phyloP scores from a whole-genome alignment of 495 filamentous ascomycete genomes.

The Aspergillus haitiensis region DNA sequence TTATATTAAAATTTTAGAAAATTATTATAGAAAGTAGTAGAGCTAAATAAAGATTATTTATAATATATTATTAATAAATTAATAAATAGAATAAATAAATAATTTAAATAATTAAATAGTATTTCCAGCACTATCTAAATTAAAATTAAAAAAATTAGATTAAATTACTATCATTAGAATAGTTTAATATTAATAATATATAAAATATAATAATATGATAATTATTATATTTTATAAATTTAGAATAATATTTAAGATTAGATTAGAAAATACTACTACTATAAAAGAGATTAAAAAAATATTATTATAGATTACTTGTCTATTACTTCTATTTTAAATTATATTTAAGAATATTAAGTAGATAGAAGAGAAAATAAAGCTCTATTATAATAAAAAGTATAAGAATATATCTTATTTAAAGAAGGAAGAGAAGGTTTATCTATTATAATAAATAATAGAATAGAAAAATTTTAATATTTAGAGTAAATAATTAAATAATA shows the following conservation, averaged over 20 bases:
- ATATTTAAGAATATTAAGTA: slow-evolving; percentile 7
- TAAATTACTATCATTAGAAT: slow-evolving; percentile 2
- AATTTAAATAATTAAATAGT: background rate
- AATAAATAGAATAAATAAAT: background rate
- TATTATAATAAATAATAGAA: slow-evolving; percentile 13
- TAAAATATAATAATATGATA: slow-evolving; percentile 1
- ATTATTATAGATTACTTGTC: background rate
- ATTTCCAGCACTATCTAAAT: background rate
- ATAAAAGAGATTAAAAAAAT: slow-evolving; percentile 6
- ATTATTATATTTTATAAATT: slow-evolving; percentile 9
- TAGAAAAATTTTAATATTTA: slow-evolving; percentile 10
- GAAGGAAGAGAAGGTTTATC: slow-evolving; percentile 4
- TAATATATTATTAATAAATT: background rate
- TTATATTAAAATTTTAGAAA: slow-evolving; percentile 3
- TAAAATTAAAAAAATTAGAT: slow-evolving; percentile 7
- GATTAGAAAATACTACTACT: background rate
- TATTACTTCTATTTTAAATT: background rate
- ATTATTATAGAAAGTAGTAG: background rate
- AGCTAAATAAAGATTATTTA: background rate
- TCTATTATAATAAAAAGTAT: background rate
- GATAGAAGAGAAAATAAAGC: slow-evolving; percentile 1
- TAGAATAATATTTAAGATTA: slow-evolving; percentile 6
- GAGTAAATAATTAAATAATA: slow-evolving; percentile 4
- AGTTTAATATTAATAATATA: slow-evolving; percentile 14
- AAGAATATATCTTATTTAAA: slow-evolving; percentile 5